Conservation (phyloP, 495 filamentous ascomycete genomes). For the Clohesyomyces aquaticus region DNA sequence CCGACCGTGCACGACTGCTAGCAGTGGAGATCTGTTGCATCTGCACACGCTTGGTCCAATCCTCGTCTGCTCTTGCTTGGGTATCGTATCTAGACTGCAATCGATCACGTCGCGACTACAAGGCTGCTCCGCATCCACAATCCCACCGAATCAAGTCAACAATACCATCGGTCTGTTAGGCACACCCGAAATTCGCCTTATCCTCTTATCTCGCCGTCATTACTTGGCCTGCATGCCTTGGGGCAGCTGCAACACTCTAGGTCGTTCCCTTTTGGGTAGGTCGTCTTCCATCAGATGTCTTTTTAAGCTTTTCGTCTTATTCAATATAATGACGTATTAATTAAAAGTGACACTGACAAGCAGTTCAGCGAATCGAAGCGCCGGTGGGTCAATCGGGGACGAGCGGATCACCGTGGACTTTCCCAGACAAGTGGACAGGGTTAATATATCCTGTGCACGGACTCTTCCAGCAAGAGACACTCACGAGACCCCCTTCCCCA, state of each 20-base stretch:
- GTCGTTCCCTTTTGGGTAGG: slow-evolving; percentile 30
- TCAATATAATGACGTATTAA: slow-evolving; percentile 33
- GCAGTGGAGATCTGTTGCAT: too few relatives aligned
- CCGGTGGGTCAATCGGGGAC: not conserved
- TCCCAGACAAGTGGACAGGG: slow-evolving; percentile 23
- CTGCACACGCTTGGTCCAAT: too few relatives aligned
- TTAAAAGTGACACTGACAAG: slow-evolving; percentile 18
- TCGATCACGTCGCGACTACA: not conserved
- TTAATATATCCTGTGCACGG: slow-evolving; percentile 33
- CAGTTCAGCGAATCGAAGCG: slow-evolving; percentile 17
- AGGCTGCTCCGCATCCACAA: not conserved
- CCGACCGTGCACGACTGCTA: too few relatives aligned
- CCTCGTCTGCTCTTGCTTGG: too few relatives aligned
- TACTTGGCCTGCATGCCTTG: slow-evolving; percentile 29
- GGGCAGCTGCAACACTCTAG: not conserved
- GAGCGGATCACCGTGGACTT: slow-evolving; percentile 13
- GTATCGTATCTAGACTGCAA: not conserved
- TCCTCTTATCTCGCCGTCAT: slow-evolving; percentile 29
- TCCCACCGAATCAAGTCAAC: not conserved
- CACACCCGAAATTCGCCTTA: slow-evolving; percentile 13
- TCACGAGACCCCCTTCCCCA: slow-evolving; percentile 33
- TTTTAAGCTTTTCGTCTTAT: slow-evolving; percentile 35
- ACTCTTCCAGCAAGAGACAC: slow-evolving; percentile 6
- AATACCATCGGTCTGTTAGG: slow-evolving; percentile 3
- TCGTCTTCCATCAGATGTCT: slow-evolving; percentile 8